Conservation (phyloP, 768 basidiomycete species). For the Neoboletus subvelutipes region DNA sequence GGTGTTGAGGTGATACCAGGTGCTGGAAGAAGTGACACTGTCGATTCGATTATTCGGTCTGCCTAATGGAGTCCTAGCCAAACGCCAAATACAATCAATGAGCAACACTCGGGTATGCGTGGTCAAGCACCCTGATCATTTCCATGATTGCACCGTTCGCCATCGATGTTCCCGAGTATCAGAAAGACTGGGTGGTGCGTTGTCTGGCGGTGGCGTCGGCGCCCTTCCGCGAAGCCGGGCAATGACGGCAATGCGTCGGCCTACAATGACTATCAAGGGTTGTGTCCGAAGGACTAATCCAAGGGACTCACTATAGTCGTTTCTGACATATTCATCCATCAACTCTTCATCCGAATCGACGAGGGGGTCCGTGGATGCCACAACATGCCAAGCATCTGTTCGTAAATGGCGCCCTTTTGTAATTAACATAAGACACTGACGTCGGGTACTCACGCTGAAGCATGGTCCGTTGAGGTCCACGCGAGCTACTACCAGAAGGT, state of each 20-base stretch:
- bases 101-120: constrained; percentile 6
- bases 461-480: constrained; percentile 41
- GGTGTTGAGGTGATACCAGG: not conserved
- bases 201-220: constrained; percentile 45
- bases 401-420: not conserved
- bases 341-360: constrained; percentile 73
- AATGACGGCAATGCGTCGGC: constrained; percentile 52
- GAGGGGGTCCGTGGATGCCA: constrained; percentile 62
- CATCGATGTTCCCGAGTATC: constrained; percentile 35
- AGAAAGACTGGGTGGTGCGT: constrained; percentile 4
- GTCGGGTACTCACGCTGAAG: constrained; percentile 39
- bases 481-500: constrained; percentile 9
- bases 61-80: not conserved
- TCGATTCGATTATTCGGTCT: not conserved
- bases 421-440: not conserved
- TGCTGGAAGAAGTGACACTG: not conserved
- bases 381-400: constrained; percentile 73
- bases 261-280: constrained; percentile 29
- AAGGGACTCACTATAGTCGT: constrained; percentile 60
- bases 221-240: constrained; percentile 50
- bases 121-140: constrained; percentile 14
- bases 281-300: not conserved
- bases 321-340: constrained; percentile 57
- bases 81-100: not conserved
- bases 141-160: constrained; percentile 40